Conservation (phyloP, 1,139 yeast species). For the Waltiozyma sp. region DNA sequence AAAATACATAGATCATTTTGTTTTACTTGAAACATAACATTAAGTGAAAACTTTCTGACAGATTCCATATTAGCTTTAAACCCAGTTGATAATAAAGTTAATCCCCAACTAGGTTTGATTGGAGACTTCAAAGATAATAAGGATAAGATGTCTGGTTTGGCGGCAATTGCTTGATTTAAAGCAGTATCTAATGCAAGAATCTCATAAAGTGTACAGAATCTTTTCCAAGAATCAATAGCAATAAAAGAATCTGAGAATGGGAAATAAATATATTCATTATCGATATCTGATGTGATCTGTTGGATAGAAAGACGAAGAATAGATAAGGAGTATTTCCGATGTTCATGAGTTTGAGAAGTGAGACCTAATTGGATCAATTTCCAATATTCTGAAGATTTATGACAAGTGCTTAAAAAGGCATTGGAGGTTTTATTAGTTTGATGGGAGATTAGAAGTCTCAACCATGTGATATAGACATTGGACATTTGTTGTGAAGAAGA, state of each 20-base stretch:
- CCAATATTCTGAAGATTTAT: constrained; percentile 47
- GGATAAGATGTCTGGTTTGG: constrained; percentile 48
- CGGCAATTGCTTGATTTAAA: constrained; percentile 77
- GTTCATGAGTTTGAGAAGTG: constrained; percentile 50
- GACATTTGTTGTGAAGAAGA: constrained; percentile 15
- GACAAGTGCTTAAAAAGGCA: constrained; percentile 23
- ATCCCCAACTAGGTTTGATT: constrained; percentile 62
- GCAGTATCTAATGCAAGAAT: constrained; percentile 80
- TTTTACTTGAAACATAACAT: constrained; percentile 41
- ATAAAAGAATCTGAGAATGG: constrained; percentile 16
- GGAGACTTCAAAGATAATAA: constrained; percentile 41
- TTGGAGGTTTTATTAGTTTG: constrained; percentile 8
- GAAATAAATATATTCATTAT: constrained; percentile 39
- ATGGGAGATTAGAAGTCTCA: constrained; percentile 33
- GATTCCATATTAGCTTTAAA: constrained; percentile 71
- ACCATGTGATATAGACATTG: constrained; percentile 43
- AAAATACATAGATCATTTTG: constrained; percentile 34
- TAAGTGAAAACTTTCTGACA: constrained; percentile 55
- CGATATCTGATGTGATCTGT: constrained; percentile 28
- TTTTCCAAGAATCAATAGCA: constrained; percentile 51
- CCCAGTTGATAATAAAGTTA: constrained; percentile 65
- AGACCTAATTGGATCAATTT: constrained; percentile 43
- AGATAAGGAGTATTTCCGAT: constrained; percentile 60
- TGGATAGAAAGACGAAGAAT: constrained; percentile 54
- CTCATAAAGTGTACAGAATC: constrained; percentile 66